phyloP scores from a whole-genome alignment of 441 rosid genomes.

The Gossypium trilobum region DNA sequence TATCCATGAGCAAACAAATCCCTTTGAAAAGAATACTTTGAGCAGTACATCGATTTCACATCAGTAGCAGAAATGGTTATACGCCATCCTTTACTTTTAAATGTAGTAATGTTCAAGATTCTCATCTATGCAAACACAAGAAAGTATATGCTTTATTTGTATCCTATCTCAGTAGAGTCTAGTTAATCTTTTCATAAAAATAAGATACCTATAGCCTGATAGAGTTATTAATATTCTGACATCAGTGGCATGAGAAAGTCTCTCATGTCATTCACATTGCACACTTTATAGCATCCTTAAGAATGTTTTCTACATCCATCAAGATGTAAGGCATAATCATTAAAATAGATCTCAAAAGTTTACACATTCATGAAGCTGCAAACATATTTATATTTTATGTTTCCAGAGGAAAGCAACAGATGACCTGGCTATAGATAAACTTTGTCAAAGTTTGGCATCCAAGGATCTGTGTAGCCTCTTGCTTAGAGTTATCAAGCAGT shows the following conservation, averaged over 20 bases:
- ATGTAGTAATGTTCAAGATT: background rate
- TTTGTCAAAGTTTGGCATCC: slow-evolving; percentile 85
- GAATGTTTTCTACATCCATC: background rate
- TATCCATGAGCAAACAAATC: background rate
- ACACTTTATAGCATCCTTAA: background rate
- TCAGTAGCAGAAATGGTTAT: background rate
- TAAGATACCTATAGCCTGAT: background rate
- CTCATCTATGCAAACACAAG: background rate
- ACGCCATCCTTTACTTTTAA: background rate
- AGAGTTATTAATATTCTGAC: background rate
- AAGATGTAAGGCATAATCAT: background rate
- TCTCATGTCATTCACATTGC: background rate
- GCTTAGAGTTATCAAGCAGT: slow-evolving; percentile 69
- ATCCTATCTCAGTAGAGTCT: background rate
- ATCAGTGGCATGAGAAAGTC: background rate
- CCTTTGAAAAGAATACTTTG: background rate
- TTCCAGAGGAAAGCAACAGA: background rate
- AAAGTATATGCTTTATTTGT: background rate
- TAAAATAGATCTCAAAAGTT: background rate
- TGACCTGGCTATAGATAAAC: slow-evolving; percentile 85
- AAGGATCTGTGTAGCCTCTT: slow-evolving; percentile 53
- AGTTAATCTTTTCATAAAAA: background rate
- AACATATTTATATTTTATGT: background rate
- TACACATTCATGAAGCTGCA: background rate
- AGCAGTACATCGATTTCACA: background rate